Base-by-base conservation (phyloP, 2,329 filamentous ascomycete genomes). In the Aspergillaceae sp. region DNA sequence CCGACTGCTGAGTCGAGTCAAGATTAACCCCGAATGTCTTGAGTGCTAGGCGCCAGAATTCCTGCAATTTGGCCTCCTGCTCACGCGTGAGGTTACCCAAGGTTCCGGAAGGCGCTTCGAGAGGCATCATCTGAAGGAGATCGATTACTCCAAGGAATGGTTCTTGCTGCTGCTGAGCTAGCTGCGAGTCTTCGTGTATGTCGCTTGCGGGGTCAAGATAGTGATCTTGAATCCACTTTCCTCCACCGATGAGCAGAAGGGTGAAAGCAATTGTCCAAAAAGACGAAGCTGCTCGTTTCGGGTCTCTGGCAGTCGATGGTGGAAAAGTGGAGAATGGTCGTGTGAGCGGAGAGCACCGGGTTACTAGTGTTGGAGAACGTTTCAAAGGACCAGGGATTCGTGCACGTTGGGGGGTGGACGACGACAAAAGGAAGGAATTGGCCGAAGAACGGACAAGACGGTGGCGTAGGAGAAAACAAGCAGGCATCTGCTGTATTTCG, bases 71-170 rank as follows among this genome's bases (percentile, higher is more conserved):
- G 52, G 79, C 78, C 59, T 95, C 87, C 70, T 98, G 83, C 51
- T 96, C 90, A 3, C 81, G 67, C n/a, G 90, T 96, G 48, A 98
- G 75, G 56, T 87, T 95, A 48, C 87, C 89, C 45, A 88, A 79
- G 50, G 89, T 82, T 44, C 92, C 92, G 35, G 60, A 61, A 37
- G 59, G 59, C 30, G 54, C 50, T 51, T 63, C 51, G 49, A 54
- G 49, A 44, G 64, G 52, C 59, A 68, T 65, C 45, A 58, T 64
- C 44, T 61, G 52, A 40, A 67, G 62, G 19, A 63, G 64, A 54
- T 68, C 62, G 43, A 67, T 57, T 11, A 63, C 54, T 38, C 57
- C 60, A 44, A 66, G 60, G 47, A 61, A 64, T 19, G 53, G 48
- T 32, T 57, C 44, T 44, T 55, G 45, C 45, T 48, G 42, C 29